phyloP scores from a whole-genome alignment of 2,329 filamentous ascomycete genomes.

The Penicillium freii region DNA sequence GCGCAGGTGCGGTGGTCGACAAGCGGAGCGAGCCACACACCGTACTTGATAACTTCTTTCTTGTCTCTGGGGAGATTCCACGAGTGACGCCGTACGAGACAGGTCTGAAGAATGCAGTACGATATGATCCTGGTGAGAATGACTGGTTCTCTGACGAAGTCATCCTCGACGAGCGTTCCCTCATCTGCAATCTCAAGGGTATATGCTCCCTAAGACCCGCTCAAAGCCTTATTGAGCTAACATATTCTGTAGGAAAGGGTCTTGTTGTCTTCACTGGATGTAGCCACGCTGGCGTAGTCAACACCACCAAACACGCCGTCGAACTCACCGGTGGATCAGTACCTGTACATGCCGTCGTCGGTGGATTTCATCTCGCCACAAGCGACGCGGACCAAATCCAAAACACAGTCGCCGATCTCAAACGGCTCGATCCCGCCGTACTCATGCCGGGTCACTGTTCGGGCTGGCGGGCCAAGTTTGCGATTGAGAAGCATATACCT shows the following conservation, averaged over 20 bases:
- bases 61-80: conserved; percentile 56
- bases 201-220: neutral
- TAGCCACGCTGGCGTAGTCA: conserved; percentile 57
- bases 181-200: conserved; percentile 56
- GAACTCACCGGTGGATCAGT: conserved; percentile 37
- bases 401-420: conserved; percentile 50
- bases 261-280: conserved; percentile 58
- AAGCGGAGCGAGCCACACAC: conserved; percentile 45
- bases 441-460: conserved; percentile 57
- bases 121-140: conserved; percentile 40
- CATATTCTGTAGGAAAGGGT: conserved; percentile 43
- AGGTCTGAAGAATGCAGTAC: conserved; percentile 48
- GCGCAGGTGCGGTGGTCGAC: conserved; percentile 42
- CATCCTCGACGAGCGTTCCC: conserved; percentile 54
- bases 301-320: conserved; percentile 49
- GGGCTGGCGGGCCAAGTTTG: conserved; percentile 56
- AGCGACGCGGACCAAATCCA: conserved; percentile 46
- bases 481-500: conserved; percentile 53
- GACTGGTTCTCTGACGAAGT: conserved; percentile 51
- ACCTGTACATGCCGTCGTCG: conserved; percentile 52
- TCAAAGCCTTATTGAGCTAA: neutral
- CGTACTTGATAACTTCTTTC: conserved; percentile 51
- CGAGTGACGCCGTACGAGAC: conserved; percentile 51
- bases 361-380: conserved; percentile 55
- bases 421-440: conserved; percentile 48